These are phyloP conservation scores for Geranomyces michiganensis DNA, from an alignment of 192 early-diverging fungal species.

Conservation along the genomic window DNA sequence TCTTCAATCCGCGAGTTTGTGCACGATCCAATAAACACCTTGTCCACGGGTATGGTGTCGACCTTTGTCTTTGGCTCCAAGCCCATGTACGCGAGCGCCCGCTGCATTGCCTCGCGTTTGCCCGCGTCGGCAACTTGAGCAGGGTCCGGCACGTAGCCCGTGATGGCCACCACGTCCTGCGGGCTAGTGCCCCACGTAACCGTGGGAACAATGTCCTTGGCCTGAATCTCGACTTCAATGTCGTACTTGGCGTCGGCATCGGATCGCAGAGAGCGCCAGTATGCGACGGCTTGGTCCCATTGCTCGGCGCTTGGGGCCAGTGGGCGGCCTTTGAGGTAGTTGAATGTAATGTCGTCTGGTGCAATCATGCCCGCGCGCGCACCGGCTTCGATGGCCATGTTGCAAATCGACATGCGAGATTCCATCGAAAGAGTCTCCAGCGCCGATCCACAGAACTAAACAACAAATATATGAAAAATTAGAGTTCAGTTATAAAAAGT, in stretches of 20 bases:
- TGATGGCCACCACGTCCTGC: conserved; percentile 67
- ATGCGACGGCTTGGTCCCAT: conserved; percentile 63
- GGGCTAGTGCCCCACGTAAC: conserved; percentile 74
- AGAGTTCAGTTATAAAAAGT: background rate
- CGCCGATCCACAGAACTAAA: conserved; percentile 58
- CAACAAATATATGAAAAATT: background rate
- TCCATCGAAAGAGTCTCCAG: conserved; percentile 65
- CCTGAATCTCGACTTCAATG: conserved; percentile 61
- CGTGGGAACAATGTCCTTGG: conserved; percentile 62
- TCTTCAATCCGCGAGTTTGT: conserved; percentile 78
- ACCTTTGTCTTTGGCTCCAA: conserved; percentile 62
- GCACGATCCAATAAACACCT: conserved; percentile 76
- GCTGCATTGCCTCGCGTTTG: conserved; percentile 52
- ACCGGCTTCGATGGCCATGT: conserved; percentile 76
- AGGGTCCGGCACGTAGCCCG: conserved; percentile 65
- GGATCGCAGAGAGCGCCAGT: conserved; percentile 63
- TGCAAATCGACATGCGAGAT: conserved; percentile 74
- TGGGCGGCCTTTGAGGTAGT: conserved; percentile 65
- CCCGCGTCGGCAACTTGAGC: conserved; percentile 42
- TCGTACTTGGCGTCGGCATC: conserved; percentile 69
- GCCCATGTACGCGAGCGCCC: conserved; percentile 67
- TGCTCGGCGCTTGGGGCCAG: conserved; percentile 60
- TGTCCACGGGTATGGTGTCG: conserved; percentile 61
- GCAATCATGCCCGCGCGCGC: conserved; percentile 76
- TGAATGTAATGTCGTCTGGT: conserved; percentile 69